Conservation (phyloP, 1,284 basidiomycete genomes). For the Omphalotus olearius region DNA sequence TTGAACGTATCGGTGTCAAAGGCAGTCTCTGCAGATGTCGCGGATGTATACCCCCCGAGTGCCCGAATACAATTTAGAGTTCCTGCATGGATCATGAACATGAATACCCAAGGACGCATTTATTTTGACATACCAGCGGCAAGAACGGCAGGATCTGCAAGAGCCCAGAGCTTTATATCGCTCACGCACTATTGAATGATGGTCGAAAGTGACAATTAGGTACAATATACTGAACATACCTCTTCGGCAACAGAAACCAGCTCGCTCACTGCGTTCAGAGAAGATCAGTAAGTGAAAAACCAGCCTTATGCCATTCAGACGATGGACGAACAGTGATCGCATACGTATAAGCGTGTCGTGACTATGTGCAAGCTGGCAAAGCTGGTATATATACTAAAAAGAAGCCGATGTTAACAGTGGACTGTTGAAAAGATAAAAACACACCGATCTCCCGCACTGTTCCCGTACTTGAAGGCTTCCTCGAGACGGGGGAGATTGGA, state of each 20-base stretch:
- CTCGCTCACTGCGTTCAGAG: slow-evolving; percentile 44
- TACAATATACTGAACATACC: slow-evolving; percentile 27
- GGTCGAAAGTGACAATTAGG: slow-evolving; percentile 1
- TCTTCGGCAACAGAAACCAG: slow-evolving; percentile 59
- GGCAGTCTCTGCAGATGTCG: slow-evolving; percentile 40
- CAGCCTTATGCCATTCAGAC: background rate
- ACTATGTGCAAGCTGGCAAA: slow-evolving; percentile 54
- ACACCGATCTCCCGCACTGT: slow-evolving; percentile 64
- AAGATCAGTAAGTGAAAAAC: no score
- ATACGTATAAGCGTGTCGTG: slow-evolving; percentile 52
- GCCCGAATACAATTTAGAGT: slow-evolving; percentile 59
- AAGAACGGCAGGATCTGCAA: slow-evolving; percentile 49
- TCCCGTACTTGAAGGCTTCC: slow-evolving; percentile 59
- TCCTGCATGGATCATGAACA: slow-evolving; percentile 28
- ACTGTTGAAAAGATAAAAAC: slow-evolving; percentile 8
- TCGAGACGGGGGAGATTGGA: slow-evolving; percentile 58
- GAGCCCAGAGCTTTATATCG: slow-evolving; percentile 54
- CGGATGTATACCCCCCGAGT: slow-evolving; percentile 53
- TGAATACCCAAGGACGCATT: background rate
- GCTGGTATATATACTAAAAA: slow-evolving; percentile 50
- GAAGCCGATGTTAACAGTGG: background rate
- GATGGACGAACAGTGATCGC: slow-evolving; percentile 51
- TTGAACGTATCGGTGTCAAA: slow-evolving; percentile 59
- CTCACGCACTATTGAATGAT: slow-evolving; percentile 38
- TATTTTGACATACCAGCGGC: slow-evolving; percentile 40